These are phyloP conservation scores for Pinus tabuliformis DNA, from an alignment of 75 land plant genomes.

Conservation along the genomic window DNA sequence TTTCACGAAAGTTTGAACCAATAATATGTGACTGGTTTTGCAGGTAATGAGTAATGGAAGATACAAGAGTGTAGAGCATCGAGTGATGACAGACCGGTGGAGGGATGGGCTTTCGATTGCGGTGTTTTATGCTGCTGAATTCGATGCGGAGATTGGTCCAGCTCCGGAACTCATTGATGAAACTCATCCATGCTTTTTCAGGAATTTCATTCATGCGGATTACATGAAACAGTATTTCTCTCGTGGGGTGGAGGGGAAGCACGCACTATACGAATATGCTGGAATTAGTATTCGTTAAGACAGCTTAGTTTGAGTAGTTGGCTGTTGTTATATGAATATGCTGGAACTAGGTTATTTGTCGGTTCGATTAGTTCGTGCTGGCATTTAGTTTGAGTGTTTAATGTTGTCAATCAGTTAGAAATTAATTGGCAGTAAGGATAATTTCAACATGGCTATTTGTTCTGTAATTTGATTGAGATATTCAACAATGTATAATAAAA, in stretches of 20 bases:
- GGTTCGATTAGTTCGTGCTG: too few relatives aligned
- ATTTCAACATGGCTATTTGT: too few relatives aligned
- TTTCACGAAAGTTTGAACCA: not conserved
- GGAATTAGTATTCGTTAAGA: not conserved
- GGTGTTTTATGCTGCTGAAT: slow-evolving; percentile 28
- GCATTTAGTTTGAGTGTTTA: too few relatives aligned
- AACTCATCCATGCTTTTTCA: slow-evolving; percentile 7
- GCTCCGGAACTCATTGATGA: slow-evolving; percentile 26
- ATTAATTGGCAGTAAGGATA: too few relatives aligned
- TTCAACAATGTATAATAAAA: too few relatives aligned
- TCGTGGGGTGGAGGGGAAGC: not conserved
- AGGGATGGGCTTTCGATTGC: slow-evolving; percentile 6
- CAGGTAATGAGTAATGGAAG: slow-evolving; percentile 33
- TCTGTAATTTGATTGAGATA: too few relatives aligned
- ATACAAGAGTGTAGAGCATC: slow-evolving; percentile 29
- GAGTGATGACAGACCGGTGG: slow-evolving; percentile 5
- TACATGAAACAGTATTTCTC: not conserved
- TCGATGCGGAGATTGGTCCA: slow-evolving; percentile 20
- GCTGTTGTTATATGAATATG: too few relatives aligned
- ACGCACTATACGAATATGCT: not conserved
- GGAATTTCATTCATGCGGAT: not conserved
- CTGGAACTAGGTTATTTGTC: too few relatives aligned
- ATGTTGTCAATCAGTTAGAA: too few relatives aligned
- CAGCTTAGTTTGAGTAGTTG: too few relatives aligned
- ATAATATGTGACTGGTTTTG: not conserved